A percentile compares a stretch with the other conserved stretches of the same genome.
Evolutionary conservation across 140 eudicot species (phyloP).

Genomic region (Ambrosia hybrid): DNA sequence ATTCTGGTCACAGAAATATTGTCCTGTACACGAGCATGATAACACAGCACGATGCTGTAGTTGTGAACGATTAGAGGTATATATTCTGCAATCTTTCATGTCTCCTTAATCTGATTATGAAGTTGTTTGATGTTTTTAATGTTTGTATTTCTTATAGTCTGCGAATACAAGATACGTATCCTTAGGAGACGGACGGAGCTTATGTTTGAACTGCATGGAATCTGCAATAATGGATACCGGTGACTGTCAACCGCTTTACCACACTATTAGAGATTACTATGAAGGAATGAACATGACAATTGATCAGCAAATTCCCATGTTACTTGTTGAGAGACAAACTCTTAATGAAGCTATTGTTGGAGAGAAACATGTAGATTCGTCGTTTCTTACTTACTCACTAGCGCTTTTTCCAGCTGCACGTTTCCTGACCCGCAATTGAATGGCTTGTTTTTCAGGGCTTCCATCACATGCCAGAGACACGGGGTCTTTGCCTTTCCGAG

Average conservation of each 20-base stretch:
- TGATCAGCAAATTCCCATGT: slow-evolving; percentile 93
- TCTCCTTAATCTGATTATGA: background rate
- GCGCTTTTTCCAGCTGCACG: background rate
- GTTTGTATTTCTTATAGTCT: slow-evolving; percentile 49
- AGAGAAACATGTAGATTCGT: slow-evolving; percentile 71
- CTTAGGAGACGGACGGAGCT: slow-evolving; percentile 90
- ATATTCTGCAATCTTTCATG: background rate
- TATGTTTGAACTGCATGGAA: slow-evolving; percentile 98
- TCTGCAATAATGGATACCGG: slow-evolving; percentile 96
- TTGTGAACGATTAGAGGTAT: slow-evolving; percentile 96
- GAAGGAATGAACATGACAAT: slow-evolving; percentile 98
- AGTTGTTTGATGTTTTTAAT: slow-evolving; percentile 5
- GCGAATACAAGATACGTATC: slow-evolving; percentile 73
- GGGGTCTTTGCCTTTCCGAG: slow-evolving; percentile 95
- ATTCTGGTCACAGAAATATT: slow-evolving; percentile 95
- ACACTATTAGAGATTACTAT: slow-evolving; percentile 86
- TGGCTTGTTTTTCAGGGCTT: slow-evolving; percentile 55
- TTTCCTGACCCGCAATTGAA: slow-evolving; percentile 27
- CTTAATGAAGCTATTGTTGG: slow-evolving; percentile 96
- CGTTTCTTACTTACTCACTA: background rate
- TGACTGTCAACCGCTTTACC: slow-evolving; percentile 97
- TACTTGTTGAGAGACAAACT: slow-evolving; percentile 90
- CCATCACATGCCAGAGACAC: slow-evolving; percentile 98
- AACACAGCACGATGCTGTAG: slow-evolving; percentile 93
- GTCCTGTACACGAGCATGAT: slow-evolving; percentile 93